Conservation (phyloP, 352 stramenopile genomes). For the Pythium apleroticum region DNA sequence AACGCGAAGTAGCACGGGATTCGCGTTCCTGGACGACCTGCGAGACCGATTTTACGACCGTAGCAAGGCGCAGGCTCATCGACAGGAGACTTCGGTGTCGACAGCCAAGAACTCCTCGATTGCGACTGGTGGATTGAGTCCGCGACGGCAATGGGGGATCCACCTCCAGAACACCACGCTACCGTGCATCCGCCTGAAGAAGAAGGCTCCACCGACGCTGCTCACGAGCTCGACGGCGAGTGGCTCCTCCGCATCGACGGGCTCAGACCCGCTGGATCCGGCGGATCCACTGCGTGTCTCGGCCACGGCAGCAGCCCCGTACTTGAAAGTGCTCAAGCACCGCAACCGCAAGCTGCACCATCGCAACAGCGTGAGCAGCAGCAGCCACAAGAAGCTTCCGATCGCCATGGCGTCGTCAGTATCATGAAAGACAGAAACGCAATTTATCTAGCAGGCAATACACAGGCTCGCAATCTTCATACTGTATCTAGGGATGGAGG, state of each 20-base stretch:
- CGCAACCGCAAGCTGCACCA: slow-evolving; percentile 33
- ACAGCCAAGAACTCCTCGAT: neutral
- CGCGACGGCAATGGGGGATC: slow-evolving; percentile 50
- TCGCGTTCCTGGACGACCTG: slow-evolving; percentile 36
- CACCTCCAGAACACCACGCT: slow-evolving; percentile 57
- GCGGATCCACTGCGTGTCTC: slow-evolving; percentile 1
- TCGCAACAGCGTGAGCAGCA: slow-evolving; percentile 14
- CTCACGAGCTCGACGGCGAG: slow-evolving; percentile 14
- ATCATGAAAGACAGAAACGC: neutral
- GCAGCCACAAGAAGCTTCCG: slow-evolving; percentile 17
- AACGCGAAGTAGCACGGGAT: slow-evolving; percentile 14
- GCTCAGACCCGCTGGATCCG: slow-evolving; percentile 10
- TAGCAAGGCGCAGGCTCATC: slow-evolving; percentile 9
- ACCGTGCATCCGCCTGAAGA: slow-evolving; percentile 72
- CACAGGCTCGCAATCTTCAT: slow-evolving; percentile 6
- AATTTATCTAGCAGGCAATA: slow-evolving; percentile 16
- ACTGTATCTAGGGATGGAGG: neutral
- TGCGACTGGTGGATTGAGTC: slow-evolving; percentile 9
- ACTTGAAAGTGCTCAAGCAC: slow-evolving; percentile 79
- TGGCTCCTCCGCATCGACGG: slow-evolving; percentile 16
- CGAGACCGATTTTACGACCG: slow-evolving; percentile 32
- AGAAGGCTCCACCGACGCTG: slow-evolving; percentile 39
- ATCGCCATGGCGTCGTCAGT: slow-evolving; percentile 4
- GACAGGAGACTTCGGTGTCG: neutral
- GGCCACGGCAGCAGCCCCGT: slow-evolving; percentile 43